phyloP scores from a whole-genome alignment of 2,329 filamentous ascomycete genomes.

The Teratosphaeria zuluensis region DNA sequence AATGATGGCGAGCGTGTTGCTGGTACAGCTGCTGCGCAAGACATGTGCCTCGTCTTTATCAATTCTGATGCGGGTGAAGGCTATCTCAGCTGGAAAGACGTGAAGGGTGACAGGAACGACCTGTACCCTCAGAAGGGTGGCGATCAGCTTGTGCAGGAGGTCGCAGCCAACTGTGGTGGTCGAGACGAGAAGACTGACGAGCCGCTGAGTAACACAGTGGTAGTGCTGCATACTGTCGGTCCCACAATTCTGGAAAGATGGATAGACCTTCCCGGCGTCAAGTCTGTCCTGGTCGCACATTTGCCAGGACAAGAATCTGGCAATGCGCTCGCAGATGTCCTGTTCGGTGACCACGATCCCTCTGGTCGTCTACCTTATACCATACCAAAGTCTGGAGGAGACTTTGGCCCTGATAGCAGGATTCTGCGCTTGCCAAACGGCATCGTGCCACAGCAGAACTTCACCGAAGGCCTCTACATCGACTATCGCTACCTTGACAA shows the following conservation, averaged over 20 bases:
- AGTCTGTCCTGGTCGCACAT: conserved; percentile 73
- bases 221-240: conserved; percentile 78
- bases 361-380: conserved; percentile 84
- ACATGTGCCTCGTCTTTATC: conserved; percentile 78
- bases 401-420: conserved; percentile 65
- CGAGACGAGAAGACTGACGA: conserved; percentile 31
- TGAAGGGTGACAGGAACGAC: conserved; percentile 71
- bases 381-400: conserved; percentile 61
- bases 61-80: conserved; percentile 82
- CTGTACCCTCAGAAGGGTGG: conserved; percentile 65
- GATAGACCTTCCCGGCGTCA: conserved; percentile 67
- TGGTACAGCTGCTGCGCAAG: conserved; percentile 27
- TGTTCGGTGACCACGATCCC: conserved; percentile 69
- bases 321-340: conserved; percentile 65
- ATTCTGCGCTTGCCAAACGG: conserved; percentile 61
- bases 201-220: conserved; percentile 54
- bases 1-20: conserved; percentile 17
- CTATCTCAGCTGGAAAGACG: conserved; percentile 50
- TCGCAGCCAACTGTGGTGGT: conserved; percentile 56
- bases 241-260: conserved; percentile 72
- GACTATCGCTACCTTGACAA: conserved; percentile 89
- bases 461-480: conserved; percentile 72
- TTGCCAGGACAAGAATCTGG: conserved; percentile 82
- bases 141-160: conserved; percentile 63
- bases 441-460: conserved; percentile 69